Conservation (phyloP, 768 basidiomycete species). For the Trametes meyenii region DNA sequence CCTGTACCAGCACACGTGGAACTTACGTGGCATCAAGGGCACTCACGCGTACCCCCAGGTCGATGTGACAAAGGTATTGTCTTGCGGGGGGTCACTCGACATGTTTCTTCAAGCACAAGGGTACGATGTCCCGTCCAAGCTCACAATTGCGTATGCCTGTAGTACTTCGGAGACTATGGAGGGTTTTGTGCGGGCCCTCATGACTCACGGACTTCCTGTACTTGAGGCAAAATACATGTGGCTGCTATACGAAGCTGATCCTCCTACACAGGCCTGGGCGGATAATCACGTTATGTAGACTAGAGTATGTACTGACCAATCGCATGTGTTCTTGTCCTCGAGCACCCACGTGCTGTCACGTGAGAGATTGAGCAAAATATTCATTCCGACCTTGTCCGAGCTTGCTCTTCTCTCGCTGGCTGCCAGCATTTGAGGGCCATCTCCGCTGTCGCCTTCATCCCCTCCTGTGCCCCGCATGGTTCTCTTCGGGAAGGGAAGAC, state of each 20-base stretch:
- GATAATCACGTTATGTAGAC: not conserved
- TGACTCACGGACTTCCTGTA: not conserved
- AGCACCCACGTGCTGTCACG: too few species aligned
- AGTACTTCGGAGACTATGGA: not conserved
- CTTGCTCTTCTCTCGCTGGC: not conserved
- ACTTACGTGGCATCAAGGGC: not conserved
- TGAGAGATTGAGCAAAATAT: too few species aligned
- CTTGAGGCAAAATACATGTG: constrained; percentile 6
- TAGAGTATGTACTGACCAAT: not conserved
- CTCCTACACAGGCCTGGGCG: not conserved
- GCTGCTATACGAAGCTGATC: not conserved
- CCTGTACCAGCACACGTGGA: not conserved
- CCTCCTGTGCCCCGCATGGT: not conserved
- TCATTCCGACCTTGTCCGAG: too few species aligned
- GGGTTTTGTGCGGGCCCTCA: not conserved
- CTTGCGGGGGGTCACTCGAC: not conserved
- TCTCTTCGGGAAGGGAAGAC: not conserved
- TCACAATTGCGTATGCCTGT: not conserved
- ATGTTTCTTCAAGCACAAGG: not conserved
- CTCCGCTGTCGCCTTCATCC: not conserved
- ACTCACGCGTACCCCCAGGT: not conserved
- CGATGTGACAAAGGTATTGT: not conserved
- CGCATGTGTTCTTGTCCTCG: too few species aligned
- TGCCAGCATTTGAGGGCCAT: not conserved
- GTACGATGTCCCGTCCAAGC: not conserved